phyloP scores from a whole-genome alignment of 148 eudicot species.

The Rhododendron griersonianum region DNA sequence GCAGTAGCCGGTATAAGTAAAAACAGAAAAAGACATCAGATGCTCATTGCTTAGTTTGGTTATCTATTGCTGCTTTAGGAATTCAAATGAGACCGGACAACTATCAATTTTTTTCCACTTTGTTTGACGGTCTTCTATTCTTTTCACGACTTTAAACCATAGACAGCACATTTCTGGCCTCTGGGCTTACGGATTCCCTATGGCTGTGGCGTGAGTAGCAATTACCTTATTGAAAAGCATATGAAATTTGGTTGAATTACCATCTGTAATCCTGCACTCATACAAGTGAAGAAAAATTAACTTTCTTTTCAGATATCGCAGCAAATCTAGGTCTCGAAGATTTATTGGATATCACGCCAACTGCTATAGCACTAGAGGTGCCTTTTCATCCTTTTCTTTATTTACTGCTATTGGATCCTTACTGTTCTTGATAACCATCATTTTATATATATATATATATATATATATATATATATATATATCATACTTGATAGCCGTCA shows the following conservation, averaged over 20 bases:
- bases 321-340: conserved; percentile 31
- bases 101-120: no score
- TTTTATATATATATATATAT: no score
- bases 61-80: not conserved
- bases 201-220: not conserved
- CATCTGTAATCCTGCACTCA: not conserved
- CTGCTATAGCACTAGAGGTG: conserved; percentile 46
- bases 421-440: not conserved
- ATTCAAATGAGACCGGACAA: no score
- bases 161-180: not conserved
- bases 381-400: conserved; percentile 3
- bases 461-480: no score
- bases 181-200: not conserved
- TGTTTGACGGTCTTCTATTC: no score
- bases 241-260: not conserved
- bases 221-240: not conserved
- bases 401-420: not conserved
- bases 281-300: not conserved
- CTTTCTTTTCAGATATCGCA: conserved; percentile 33
- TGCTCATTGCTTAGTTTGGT: not conserved
- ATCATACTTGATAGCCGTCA: not conserved
- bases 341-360: conserved; percentile 38
- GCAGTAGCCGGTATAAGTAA: not conserved
- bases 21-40: not conserved
- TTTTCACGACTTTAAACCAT: not conserved